Evolutionary conservation across 2,329 filamentous ascomycete species (phyloP).

Genomic region (Ophiosphaerella narmari): DNA sequence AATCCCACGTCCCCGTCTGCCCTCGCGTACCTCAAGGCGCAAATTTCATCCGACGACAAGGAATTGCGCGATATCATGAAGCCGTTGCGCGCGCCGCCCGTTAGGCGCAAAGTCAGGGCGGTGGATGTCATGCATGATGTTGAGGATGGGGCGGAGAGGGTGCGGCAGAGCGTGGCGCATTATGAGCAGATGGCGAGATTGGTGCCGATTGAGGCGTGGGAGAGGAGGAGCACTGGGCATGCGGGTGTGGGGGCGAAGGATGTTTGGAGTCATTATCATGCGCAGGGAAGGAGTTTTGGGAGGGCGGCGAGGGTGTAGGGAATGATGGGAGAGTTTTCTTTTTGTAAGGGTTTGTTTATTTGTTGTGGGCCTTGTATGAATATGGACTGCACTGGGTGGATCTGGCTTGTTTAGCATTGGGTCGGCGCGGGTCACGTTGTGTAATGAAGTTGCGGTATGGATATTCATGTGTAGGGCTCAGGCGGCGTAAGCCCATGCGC

Average conservation of each 20-base stretch:
- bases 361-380: neutral
- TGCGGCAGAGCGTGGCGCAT: conserved; percentile 16
- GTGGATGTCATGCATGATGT: neutral
- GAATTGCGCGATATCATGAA: conserved; percentile 77
- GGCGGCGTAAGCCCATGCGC: no score
- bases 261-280: conserved; percentile 7
- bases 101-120: neutral
- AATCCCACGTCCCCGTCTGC: conserved; percentile 44
- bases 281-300: conserved; percentile 19
- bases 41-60: conserved; percentile 74
- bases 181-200: conserved; percentile 36
- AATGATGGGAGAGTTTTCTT: neutral
- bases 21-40: conserved; percentile 75
- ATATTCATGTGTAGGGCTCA: neutral
- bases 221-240: conserved; percentile 13
- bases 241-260: conserved; percentile 5
- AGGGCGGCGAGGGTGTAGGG: conserved; percentile 2
- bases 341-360: neutral
- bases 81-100: conserved; percentile 41
- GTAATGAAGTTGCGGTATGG: neutral
- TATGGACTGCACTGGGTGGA: no score
- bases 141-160: conserved; percentile 12
- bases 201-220: conserved; percentile 32
- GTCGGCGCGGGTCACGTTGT: neutral
- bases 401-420: no score